Evolutionary conservation across 108 stramenopile genomes (phyloP).

Genomic region (Conticribra weissflogii): DNA sequence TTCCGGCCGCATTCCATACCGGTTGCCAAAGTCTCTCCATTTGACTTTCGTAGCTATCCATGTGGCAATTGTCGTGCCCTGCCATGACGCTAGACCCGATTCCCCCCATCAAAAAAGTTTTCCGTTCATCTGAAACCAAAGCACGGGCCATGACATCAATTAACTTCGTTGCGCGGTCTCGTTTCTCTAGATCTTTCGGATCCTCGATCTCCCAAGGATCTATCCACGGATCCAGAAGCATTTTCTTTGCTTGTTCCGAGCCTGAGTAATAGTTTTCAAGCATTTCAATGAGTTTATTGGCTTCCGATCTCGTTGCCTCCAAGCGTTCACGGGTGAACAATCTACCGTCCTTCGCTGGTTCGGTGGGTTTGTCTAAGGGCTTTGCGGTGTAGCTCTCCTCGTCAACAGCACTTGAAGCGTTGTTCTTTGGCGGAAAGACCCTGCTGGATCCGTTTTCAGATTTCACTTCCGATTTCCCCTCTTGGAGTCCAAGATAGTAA

Average conservation of each 20-base stretch:
- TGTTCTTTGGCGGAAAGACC: neutral
- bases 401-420: neutral
- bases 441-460: neutral
- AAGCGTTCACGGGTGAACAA: slow-evolving; percentile 29
- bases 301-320: slow-evolving; percentile 22
- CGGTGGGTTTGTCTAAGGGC: slow-evolving; percentile 2
- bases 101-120: slow-evolving; percentile 39
- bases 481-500: slow-evolving; percentile 25
- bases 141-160: slow-evolving; percentile 45
- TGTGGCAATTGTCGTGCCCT: slow-evolving; percentile 57
- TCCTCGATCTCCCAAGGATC: slow-evolving; percentile 32
- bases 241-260: slow-evolving; percentile 18
- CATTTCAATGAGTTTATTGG: slow-evolving; percentile 20
- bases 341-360: neutral
- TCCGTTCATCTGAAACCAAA: slow-evolving; percentile 39
- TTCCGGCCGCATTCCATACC: slow-evolving; percentile 52
- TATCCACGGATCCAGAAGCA: slow-evolving; percentile 39
- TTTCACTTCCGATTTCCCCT: slow-evolving; percentile 13
- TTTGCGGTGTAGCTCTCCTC: neutral
- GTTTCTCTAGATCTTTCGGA: neutral
- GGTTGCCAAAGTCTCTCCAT: slow-evolving; percentile 43
- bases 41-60: slow-evolving; percentile 47
- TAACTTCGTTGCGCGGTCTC: slow-evolving; percentile 18
- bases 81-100: slow-evolving; percentile 53
- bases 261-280: slow-evolving; percentile 51